A percentile compares a stretch with the other conserved stretches of the same genome.
Conservation (phyloP, 208 protist genomes). For the Crithidia mellificae region DNA sequence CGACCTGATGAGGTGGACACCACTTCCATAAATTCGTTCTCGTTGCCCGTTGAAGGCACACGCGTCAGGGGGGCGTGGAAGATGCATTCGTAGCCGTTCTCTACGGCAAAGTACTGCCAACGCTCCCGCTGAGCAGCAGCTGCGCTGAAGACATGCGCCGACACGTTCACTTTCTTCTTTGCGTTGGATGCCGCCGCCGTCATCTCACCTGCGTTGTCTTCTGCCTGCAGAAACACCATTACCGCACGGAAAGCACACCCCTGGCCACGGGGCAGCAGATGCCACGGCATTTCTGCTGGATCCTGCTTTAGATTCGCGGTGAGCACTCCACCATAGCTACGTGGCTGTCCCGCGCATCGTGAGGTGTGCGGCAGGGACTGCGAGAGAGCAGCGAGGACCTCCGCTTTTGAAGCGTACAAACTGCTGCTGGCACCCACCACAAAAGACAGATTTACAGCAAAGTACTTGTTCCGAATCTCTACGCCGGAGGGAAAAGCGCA, state of each 20-base stretch:
- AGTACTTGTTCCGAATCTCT: conserved; percentile 17
- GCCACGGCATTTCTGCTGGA: conserved; percentile 48
- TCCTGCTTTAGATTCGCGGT: conserved; percentile 32
- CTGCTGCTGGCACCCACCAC: neutral
- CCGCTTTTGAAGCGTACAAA: neutral
- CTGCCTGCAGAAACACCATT: conserved; percentile 26
- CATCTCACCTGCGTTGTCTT: conserved; percentile 7
- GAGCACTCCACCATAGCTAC: conserved; percentile 44
- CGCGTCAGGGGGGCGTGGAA: conserved; percentile 12
- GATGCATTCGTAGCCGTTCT: conserved; percentile 36
- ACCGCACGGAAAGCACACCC: conserved; percentile 43
- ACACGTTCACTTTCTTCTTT: neutral
- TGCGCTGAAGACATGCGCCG: neutral
- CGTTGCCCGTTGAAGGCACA: neutral
- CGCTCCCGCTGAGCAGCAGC: conserved; percentile 11
- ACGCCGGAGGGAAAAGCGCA: conserved; percentile 12
- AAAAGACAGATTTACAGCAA: conserved; percentile 1
- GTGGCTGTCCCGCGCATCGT: neutral
- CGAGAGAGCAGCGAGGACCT: neutral
- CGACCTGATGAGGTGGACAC: conserved; percentile 12
- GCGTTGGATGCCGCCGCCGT: neutral
- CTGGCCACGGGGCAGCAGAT: conserved; percentile 28
- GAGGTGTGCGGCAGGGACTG: neutral
- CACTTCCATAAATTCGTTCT: neutral
- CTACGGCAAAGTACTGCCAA: conserved; percentile 30